Conservation (phyloP, 108 stramenopile species). For the Skeletonema marinoi region DNA sequence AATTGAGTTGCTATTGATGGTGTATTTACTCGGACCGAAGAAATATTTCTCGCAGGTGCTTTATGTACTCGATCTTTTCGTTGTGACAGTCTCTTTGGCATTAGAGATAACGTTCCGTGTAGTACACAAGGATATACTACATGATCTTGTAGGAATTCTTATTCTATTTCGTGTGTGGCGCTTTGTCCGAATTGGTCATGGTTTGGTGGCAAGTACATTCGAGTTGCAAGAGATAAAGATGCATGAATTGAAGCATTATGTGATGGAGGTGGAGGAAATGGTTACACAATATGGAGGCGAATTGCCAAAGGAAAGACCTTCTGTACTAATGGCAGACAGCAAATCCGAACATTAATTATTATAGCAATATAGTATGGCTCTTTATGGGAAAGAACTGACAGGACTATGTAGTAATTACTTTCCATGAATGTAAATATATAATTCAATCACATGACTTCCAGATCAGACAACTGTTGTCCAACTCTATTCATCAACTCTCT, state of each 20-base stretch:
- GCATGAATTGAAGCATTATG: constrained; percentile 16
- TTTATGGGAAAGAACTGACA: neutral
- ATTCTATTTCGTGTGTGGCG: constrained; percentile 46
- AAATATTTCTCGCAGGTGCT: neutral
- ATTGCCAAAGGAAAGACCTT: constrained; percentile 17
- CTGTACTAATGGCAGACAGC: neutral
- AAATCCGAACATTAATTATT: neutral
- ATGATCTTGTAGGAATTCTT: constrained; percentile 21
- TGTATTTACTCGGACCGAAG: neutral
- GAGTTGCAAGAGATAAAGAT: constrained; percentile 29
- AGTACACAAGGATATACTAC: constrained; percentile 2
- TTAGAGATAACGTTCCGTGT: constrained; percentile 29
- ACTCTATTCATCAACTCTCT: constrained; percentile 2
- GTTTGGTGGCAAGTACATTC: constrained; percentile 32
- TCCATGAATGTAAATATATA: neutral
- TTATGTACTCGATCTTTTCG: constrained; percentile 14
- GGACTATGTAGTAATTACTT: neutral
- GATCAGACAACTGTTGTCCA: neutral
- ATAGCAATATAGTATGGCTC: too few species aligned
- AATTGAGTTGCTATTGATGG: neutral
- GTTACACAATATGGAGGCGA: constrained; percentile 16
- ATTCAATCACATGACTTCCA: neutral
- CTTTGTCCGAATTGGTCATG: constrained; percentile 51
- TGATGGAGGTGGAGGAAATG: constrained; percentile 28
- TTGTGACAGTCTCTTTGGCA: constrained; percentile 29